Conservation (phyloP, 202 grass and related monocot genomes). For the Panicum virgatum region DNA sequence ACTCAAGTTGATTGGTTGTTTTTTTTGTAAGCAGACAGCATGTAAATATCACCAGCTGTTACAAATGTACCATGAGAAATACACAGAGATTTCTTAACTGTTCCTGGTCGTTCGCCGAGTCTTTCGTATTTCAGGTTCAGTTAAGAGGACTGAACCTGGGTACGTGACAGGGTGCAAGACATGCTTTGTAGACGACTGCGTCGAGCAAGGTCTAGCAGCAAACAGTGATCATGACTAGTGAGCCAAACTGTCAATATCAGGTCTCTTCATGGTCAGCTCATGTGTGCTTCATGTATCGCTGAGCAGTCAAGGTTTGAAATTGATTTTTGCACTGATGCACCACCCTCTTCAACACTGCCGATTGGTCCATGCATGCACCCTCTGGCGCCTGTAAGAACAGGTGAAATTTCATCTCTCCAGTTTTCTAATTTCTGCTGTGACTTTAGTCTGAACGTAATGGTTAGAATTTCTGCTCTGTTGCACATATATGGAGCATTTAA, state of each 20-base stretch:
- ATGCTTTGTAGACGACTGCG: slow-evolving; percentile 16
- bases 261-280: slow-evolving; percentile 17
- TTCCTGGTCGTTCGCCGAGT: not conserved
- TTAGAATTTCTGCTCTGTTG: slow-evolving; percentile 27
- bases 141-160: slow-evolving; percentile 2
- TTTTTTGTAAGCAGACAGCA: slow-evolving; percentile 28
- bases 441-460: slow-evolving; percentile 24
- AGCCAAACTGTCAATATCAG: slow-evolving; percentile 27
- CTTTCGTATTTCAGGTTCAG: slow-evolving; percentile 16
- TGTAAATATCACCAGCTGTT: slow-evolving; percentile 48
- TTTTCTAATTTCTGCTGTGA: slow-evolving; percentile 27
- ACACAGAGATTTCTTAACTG: not conserved
- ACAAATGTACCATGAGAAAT: slow-evolving; percentile 32
- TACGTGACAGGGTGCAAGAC: not conserved
- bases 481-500: slow-evolving; percentile 35
- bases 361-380: slow-evolving; percentile 42
- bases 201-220: slow-evolving; percentile 23
- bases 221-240: slow-evolving; percentile 3
- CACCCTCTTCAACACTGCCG: slow-evolving; percentile 31
- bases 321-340: slow-evolving; percentile 23
- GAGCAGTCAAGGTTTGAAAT: slow-evolving; percentile 46
- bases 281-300: slow-evolving; percentile 27
- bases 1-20: slow-evolving; percentile 37
- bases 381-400: slow-evolving; percentile 16
- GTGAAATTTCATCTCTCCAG: slow-evolving; percentile 28